Conservation (phyloP, 306 rosid genomes). For the Acacia acuminata region DNA sequence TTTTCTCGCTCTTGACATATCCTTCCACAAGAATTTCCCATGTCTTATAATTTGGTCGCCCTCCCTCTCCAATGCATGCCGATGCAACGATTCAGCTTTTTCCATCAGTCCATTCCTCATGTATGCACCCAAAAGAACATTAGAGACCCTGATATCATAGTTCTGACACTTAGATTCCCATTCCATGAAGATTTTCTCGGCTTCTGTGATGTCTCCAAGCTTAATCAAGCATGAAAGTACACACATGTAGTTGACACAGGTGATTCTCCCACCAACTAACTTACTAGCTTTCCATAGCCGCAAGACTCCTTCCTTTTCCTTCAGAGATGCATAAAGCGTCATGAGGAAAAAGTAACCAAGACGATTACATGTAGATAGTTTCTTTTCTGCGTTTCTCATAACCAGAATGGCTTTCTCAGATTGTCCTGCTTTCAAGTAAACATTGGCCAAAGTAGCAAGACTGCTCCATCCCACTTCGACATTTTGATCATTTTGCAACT, state of each 20-base stretch:
- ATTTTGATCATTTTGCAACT: slow-evolving; percentile 60
- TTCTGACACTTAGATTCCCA: slow-evolving; percentile 68
- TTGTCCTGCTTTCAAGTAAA: slow-evolving; percentile 58
- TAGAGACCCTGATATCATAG: slow-evolving; percentile 79
- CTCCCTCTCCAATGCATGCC: slow-evolving; percentile 73
- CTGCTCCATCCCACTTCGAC: slow-evolving; percentile 92
- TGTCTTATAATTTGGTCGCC: slow-evolving; percentile 81
- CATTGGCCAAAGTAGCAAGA: slow-evolving; percentile 66
- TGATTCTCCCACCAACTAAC: slow-evolving; percentile 60
- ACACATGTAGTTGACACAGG: slow-evolving; percentile 76
- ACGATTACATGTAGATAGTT: slow-evolving; percentile 53
- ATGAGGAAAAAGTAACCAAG: slow-evolving; percentile 84
- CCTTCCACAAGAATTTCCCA: slow-evolving; percentile 94
- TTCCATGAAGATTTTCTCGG: slow-evolving; percentile 64
- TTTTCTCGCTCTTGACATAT: slow-evolving; percentile 49
- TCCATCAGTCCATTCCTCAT: slow-evolving; percentile 70
- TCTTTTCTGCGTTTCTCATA: slow-evolving; percentile 61
- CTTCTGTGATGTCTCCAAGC: slow-evolving; percentile 60
- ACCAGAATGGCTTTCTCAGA: slow-evolving; percentile 55
- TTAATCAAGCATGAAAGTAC: slow-evolving; percentile 65
- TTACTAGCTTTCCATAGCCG: slow-evolving; percentile 76
- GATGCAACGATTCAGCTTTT: slow-evolving; percentile 72
- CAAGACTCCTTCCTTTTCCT: slow-evolving; percentile 62
- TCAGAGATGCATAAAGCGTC: slow-evolving; percentile 67
- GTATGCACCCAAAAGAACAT: slow-evolving; percentile 87